Percentiles rank a stretch among this genome's conserved stretches.
phyloP scores from a whole-genome alignment of 2,329 filamentous ascomycete species.

The Venturia carpophila region DNA sequence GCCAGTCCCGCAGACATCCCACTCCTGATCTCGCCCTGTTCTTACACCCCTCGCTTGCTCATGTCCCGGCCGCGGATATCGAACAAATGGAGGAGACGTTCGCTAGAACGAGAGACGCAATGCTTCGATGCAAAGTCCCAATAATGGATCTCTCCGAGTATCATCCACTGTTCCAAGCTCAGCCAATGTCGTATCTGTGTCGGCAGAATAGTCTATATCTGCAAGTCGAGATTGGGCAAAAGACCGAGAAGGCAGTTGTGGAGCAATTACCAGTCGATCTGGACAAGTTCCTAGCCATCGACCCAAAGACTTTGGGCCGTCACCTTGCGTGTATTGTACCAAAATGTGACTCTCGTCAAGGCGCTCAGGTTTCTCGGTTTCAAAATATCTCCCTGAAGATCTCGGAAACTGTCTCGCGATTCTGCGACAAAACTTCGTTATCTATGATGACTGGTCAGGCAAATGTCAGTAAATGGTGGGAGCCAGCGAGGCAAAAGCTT shows the following conservation, averaged over 20 bases:
- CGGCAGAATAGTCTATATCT: slow-evolving; percentile 13
- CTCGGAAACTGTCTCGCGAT: background rate
- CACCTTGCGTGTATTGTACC: slow-evolving; percentile 14
- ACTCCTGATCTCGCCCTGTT: slow-evolving; percentile 16
- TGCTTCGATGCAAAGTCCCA: slow-evolving; percentile 14
- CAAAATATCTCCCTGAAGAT: background rate
- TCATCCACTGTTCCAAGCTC: slow-evolving; percentile 12
- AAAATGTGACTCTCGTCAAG: background rate
- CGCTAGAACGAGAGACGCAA: background rate
- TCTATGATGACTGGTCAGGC: background rate
- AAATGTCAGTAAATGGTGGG: background rate
- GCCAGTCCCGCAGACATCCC: background rate
- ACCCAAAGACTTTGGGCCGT: slow-evolving; percentile 9
- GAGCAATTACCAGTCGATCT: slow-evolving; percentile 17
- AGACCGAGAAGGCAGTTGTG: background rate
- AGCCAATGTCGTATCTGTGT: slow-evolving; percentile 12
- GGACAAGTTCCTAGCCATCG: slow-evolving; percentile 16
- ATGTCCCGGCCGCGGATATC: background rate
- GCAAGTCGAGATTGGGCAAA: slow-evolving; percentile 6
- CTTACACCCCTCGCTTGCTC: slow-evolving; percentile 15
- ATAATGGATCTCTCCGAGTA: slow-evolving; percentile 17
- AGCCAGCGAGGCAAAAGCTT: background rate
- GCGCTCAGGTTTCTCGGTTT: background rate
- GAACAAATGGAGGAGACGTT: slow-evolving; percentile 13
- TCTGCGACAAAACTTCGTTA: background rate